Evolutionary conservation across 2,329 filamentous ascomycete species (phyloP), one percentile per base, ranked within the genome.

Genomic region (Aspergillus sp.): DNA sequence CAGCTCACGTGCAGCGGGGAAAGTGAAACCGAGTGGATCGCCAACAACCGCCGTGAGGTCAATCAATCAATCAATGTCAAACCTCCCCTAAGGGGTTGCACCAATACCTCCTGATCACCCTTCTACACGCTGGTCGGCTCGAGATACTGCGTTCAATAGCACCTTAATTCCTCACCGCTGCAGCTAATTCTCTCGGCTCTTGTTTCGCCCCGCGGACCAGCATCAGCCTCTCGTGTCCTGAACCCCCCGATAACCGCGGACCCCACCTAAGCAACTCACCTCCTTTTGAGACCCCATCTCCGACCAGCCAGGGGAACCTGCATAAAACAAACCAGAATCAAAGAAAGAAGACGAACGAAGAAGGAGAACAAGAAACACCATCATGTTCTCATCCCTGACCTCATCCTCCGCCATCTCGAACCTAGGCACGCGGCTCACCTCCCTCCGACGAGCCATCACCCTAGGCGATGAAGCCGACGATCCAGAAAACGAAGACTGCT

Each of bases 401-500:
- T 72, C 74, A 17, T 76, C 75, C 2, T 69, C 71, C 21, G 74
- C 76, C 23, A 75, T 85, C 81, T 78, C 86, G 77, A 69, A 81
- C 76, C 66, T 87, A 75, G 66, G 86, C 78, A 72, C 84, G 48
- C 81, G 83, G 56, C 85, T 36, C 32, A 36, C 32, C 32, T 36
- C 32, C 32, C 32, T 87, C 76, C 85, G 81, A 73, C 83, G 77
- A 25, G 75, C 75, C 45, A 77, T 79, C 65, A 75, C 74, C 28
- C 70, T 75, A 10, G 74, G 75, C 62, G 76, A 79, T 59, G 77
- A 79, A 63, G 70, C 68, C 39, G 77, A 79, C 64, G 77, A 79
- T 67, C 76, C 79, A 2, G 79, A 81, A 43, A 75, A 79, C 63
- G 80, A 96, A 78, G 93, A 98, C 80, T 92, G 96, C 80, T 96